These are phyloP conservation scores for Allium cepa DNA, from an alignment of 106 monocot genomes.

Conservation along the genomic window DNA sequence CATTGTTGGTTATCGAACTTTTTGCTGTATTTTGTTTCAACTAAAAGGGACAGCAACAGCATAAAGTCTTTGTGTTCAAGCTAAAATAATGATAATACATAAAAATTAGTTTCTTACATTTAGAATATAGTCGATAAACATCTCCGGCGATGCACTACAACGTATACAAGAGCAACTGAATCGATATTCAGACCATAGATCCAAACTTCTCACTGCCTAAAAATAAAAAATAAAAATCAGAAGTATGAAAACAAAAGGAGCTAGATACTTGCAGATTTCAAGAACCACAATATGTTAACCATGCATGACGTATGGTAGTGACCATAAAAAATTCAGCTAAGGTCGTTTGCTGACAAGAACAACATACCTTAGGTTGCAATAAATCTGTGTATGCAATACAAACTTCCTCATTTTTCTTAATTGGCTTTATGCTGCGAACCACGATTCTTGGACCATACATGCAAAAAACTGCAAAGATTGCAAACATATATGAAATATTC, in stretches of 20 bases:
- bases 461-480: conserved; percentile 22
- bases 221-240: conserved; percentile 5
- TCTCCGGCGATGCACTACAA: conserved; percentile 45
- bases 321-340: neutral
- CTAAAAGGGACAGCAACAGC: no score
- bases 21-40: no score
- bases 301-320: no score
- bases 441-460: conserved; percentile 64
- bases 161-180: conserved; percentile 63
- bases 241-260: no score
- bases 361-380: conserved; percentile 73
- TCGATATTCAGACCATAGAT: conserved; percentile 66
- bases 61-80: no score
- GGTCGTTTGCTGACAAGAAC: neutral
- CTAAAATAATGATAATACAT: no score
- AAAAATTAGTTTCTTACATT: conserved; percentile 40
- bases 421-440: conserved; percentile 59
- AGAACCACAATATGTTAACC: no score
- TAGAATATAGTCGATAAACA: conserved; percentile 49
- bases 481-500: conserved; percentile 4
- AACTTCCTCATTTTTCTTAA: conserved; percentile 58
- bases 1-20: no score
- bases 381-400: conserved; percentile 72
- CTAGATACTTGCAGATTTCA: no score
- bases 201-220: conserved; percentile 43